Conservation (phyloP, 2,329 filamentous ascomycete genomes). For the Verticillium nonalfalfae region DNA sequence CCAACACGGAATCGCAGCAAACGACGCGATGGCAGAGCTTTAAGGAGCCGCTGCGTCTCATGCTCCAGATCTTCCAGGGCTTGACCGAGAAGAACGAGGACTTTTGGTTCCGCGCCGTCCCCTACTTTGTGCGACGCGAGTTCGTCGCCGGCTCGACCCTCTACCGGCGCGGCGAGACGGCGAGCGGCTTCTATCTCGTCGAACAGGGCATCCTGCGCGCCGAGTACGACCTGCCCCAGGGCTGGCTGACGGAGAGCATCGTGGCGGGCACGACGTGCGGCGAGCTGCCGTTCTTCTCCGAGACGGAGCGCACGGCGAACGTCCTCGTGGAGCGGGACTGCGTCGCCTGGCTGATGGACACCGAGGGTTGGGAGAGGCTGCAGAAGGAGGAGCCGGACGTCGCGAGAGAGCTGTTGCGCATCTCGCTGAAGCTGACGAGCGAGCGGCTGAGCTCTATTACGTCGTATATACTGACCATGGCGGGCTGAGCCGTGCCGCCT, state of each 20-base stretch:
- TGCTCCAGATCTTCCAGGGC: constrained; percentile 92
- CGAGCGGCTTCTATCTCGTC: constrained; percentile 83
- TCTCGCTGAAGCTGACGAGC: constrained; percentile 88
- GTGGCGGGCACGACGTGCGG: constrained; percentile 92
- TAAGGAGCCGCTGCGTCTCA: constrained; percentile 82
- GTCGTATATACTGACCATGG: constrained; percentile 44
- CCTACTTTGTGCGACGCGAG: constrained; percentile 68
- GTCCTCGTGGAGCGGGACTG: constrained; percentile 77
- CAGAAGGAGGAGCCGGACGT: constrained; percentile 70
- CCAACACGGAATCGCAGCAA: constrained; percentile 53
- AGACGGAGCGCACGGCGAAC: constrained; percentile 80
- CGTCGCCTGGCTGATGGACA: constrained; percentile 75
- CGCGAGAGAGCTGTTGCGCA: constrained; percentile 74
- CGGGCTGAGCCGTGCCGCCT: constrained; percentile 18
- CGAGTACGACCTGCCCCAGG: constrained; percentile 88
- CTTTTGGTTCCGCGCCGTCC: constrained; percentile 81
- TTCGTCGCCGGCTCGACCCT: constrained; percentile 65
- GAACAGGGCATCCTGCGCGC: constrained; percentile 84
- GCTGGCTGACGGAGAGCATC: constrained; percentile 83
- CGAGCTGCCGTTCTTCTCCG: constrained; percentile 92
- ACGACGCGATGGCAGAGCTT: constrained; percentile 75
- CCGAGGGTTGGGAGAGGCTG: constrained; percentile 63
- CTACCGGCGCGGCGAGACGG: constrained; percentile 69
- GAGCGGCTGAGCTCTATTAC: constrained; percentile 78
- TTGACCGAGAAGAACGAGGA: constrained; percentile 83